Percentiles rank a stretch among this genome's conserved stretches.
These are phyloP conservation scores for Rhizophora apiculata DNA, from an alignment of 345 rosid genomes.

Conservation along the genomic window DNA sequence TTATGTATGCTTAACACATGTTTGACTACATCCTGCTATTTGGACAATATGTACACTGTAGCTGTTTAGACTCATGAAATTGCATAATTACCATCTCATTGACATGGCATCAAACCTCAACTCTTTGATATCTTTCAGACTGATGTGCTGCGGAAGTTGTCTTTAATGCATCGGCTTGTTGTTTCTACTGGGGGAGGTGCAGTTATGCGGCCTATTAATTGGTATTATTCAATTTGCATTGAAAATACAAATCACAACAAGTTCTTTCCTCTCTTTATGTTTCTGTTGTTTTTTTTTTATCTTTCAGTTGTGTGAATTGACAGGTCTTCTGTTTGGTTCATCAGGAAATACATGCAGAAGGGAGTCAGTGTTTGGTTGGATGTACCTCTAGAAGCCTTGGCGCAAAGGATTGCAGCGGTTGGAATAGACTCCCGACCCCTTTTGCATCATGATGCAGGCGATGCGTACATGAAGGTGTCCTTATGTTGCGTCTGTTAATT, in stretches of 20 bases:
- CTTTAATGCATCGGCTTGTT: slow-evolving; percentile 57
- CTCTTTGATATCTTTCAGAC: slow-evolving; percentile 41
- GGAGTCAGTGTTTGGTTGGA: slow-evolving; percentile 93
- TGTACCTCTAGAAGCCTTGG: slow-evolving; percentile 92
- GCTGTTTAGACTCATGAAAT: no score
- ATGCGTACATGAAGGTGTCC: slow-evolving; percentile 68
- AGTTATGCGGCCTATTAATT: slow-evolving; percentile 69
- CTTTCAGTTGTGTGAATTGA: not conserved
- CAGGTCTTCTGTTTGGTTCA: not conserved
- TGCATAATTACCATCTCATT: no score
- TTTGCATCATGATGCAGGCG: slow-evolving; percentile 70
- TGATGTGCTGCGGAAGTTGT: slow-evolving; percentile 56
- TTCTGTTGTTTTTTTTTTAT: not conserved
- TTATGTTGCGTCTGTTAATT: not conserved
- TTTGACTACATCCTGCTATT: no score
- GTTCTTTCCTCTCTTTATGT: not conserved
- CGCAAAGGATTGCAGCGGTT: slow-evolving; percentile 84
- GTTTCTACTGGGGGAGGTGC: slow-evolving; percentile 99
- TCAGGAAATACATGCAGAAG: slow-evolving; percentile 74
- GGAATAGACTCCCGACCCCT: slow-evolving; percentile 89
- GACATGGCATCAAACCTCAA: not conserved
- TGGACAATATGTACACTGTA: no score
- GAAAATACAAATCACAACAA: not conserved
- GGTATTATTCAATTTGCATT: slow-evolving; percentile 37
- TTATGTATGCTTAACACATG: no score